Conservation (phyloP, 2,329 filamentous ascomycete species). For the Camillea tinctor region DNA sequence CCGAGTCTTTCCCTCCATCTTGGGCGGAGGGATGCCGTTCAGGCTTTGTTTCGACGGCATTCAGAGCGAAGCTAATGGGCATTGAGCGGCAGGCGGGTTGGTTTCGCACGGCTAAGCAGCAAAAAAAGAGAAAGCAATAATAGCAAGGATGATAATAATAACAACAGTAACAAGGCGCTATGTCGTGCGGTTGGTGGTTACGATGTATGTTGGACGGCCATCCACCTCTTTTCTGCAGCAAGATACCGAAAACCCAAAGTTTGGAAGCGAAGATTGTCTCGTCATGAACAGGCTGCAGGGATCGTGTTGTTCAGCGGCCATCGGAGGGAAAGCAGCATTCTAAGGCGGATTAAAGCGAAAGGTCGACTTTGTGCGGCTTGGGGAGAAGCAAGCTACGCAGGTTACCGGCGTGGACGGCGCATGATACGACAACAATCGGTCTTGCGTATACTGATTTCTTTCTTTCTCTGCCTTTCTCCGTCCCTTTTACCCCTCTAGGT, state of each 20-base stretch:
- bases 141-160: too few relatives aligned
- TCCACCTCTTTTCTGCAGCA: slow-evolving; percentile 24
- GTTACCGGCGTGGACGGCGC: slow-evolving; percentile 22
- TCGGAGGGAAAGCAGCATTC: slow-evolving; percentile 24
- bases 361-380: slow-evolving; percentile 9
- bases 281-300: slow-evolving; percentile 22
- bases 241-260: slow-evolving; percentile 15
- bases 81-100: slow-evolving; percentile 22
- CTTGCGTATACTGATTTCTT: neutral
- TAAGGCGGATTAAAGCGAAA: slow-evolving; percentile 10
- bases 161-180: slow-evolving; percentile 3
- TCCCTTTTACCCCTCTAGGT: neutral
- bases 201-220: slow-evolving; percentile 20
- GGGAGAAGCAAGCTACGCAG: slow-evolving; percentile 16
- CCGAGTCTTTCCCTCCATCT: slow-evolving; percentile 45
- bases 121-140: too few relatives aligned
- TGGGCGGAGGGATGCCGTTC: slow-evolving; percentile 43
- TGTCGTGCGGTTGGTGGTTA: slow-evolving; percentile 18
- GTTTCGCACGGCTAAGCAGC: slow-evolving; percentile 20
- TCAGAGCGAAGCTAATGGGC: slow-evolving; percentile 30
- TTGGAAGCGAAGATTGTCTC: slow-evolving; percentile 13
- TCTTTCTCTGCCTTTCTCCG: too few relatives aligned
- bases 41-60: slow-evolving; percentile 45
- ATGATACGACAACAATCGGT: slow-evolving; percentile 17
- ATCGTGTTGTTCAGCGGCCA: slow-evolving; percentile 23